These are phyloP conservation scores for Spathaspora gorwiae DNA, from an alignment of 805 yeast genomes.

Conservation along the genomic window DNA sequence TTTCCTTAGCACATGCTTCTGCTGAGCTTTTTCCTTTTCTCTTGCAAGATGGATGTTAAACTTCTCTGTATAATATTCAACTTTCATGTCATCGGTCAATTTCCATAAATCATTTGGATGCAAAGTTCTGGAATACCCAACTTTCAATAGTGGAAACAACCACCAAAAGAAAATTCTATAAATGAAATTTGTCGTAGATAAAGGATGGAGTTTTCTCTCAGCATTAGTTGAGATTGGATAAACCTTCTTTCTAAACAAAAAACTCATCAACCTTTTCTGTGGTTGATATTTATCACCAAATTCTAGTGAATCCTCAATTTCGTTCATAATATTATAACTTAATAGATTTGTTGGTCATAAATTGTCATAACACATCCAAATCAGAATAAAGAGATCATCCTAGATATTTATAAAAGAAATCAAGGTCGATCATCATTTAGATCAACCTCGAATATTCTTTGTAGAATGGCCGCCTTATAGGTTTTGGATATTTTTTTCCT, in stretches of 20 bases:
- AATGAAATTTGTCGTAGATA: conserved; percentile 26
- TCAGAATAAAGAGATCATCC: no score
- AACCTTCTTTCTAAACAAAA: conserved; percentile 40
- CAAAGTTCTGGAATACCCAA: conserved; percentile 65
- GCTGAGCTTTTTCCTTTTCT: neutral
- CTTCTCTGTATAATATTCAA: conserved; percentile 17
- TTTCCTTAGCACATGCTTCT: conserved; percentile 17
- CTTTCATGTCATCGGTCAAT: conserved; percentile 26
- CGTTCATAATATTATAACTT: neutral
- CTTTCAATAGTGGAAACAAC: conserved; percentile 54
- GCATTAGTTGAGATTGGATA: conserved; percentile 46
- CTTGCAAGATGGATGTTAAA: conserved; percentile 4
- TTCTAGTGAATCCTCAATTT: conserved; percentile 3
- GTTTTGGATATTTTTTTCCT: no score
- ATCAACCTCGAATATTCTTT: no score
- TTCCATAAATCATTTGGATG: conserved; percentile 52
- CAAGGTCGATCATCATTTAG: no score
- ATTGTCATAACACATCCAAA: no score
- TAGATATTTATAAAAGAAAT: no score
- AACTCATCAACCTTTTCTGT: conserved; percentile 47
- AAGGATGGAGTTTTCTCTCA: conserved; percentile 45
- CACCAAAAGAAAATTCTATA: conserved; percentile 54
- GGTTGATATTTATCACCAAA: conserved; percentile 5
- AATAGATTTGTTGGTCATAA: no score
- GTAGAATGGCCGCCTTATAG: no score